A percentile compares a stretch with the other conserved stretches of the same genome.
Conservation (phyloP, 441 rosid species). For the Jatropha multifida region DNA sequence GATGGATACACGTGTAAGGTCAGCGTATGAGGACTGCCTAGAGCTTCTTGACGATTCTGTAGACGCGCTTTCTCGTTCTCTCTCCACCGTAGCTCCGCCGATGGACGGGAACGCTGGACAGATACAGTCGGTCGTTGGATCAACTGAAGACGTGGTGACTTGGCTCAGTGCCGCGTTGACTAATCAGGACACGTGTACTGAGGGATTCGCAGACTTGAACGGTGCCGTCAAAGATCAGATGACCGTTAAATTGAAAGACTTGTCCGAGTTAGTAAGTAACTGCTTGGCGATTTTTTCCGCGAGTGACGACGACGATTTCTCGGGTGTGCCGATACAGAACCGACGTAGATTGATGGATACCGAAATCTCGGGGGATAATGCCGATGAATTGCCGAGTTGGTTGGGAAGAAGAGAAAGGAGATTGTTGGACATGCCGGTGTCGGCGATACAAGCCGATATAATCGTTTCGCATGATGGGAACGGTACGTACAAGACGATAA, state of each 20-base stretch:
- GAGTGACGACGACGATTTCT: conserved; percentile 44
- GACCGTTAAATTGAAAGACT: conserved; percentile 48
- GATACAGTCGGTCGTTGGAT: conserved; percentile 22
- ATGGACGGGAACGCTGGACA: conserved; percentile 9
- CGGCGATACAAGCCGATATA: conserved; percentile 75
- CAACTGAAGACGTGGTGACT: conserved; percentile 64
- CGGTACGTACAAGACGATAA: conserved; percentile 67
- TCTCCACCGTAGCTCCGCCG: conserved; percentile 40
- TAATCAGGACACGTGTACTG: conserved; percentile 87
- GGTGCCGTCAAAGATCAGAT: conserved; percentile 70
- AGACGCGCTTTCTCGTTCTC: conserved; percentile 67
- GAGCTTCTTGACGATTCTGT: conserved; percentile 87
- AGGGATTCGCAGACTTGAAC: conserved; percentile 57
- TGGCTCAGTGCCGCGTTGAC: conserved; percentile 95
- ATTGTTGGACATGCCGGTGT: conserved; percentile 50
- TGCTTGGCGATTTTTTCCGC: conserved; percentile 71
- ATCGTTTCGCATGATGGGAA: conserved; percentile 73
- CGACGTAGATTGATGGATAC: conserved; percentile 41
- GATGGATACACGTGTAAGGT: conserved; percentile 60
- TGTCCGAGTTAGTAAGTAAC: conserved; percentile 85
- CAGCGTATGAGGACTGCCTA: conserved; percentile 85
- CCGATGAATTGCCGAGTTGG: conserved; percentile 58
- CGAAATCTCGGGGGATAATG: conserved; percentile 8
- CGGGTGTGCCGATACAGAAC: conserved; percentile 85
- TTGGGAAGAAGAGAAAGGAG: conserved; percentile 60